Evolutionary conservation across 805 yeast species (phyloP).

Genomic region (Zygosaccharomyces bailii): DNA sequence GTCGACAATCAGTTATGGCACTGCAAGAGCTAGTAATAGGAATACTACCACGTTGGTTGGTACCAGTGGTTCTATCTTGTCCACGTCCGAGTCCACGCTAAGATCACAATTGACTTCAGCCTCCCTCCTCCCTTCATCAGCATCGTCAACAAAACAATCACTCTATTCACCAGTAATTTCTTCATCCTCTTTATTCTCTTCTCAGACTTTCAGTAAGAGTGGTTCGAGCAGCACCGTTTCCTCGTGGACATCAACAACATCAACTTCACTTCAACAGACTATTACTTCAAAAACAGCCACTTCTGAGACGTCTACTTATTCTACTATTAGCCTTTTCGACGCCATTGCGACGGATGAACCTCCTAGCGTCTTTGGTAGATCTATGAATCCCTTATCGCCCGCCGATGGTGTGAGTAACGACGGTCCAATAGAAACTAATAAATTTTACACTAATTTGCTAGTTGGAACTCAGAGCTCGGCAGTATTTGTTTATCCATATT

Average conservation of each 20-base stretch:
- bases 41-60: background rate
- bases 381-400: conserved; percentile 43
- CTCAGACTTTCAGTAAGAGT: background rate
- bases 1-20: no score
- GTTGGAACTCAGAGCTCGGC: conserved; percentile 52
- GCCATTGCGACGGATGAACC: conserved; percentile 47
- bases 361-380: conserved; percentile 44
- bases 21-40: background rate
- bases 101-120: background rate
- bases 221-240: conserved; percentile 4
- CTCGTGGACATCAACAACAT: conserved; percentile 18
- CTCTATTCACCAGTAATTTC: background rate
- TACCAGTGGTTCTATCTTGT: background rate
- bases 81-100: background rate
- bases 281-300: no score
- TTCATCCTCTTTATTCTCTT: conserved; percentile 4
- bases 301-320: background rate
- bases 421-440: conserved; percentile 64
- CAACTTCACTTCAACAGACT: no score
- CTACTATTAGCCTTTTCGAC: conserved; percentile 41
- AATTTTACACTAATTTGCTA: conserved; percentile 66
- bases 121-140: background rate
- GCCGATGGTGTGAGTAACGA: conserved; percentile 47
- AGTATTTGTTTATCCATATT: conserved; percentile 65
- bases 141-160: background rate